These are phyloP conservation scores for Taphrina pruni DNA, from an alignment of 1,139 yeast genomes.

Conservation along the genomic window DNA sequence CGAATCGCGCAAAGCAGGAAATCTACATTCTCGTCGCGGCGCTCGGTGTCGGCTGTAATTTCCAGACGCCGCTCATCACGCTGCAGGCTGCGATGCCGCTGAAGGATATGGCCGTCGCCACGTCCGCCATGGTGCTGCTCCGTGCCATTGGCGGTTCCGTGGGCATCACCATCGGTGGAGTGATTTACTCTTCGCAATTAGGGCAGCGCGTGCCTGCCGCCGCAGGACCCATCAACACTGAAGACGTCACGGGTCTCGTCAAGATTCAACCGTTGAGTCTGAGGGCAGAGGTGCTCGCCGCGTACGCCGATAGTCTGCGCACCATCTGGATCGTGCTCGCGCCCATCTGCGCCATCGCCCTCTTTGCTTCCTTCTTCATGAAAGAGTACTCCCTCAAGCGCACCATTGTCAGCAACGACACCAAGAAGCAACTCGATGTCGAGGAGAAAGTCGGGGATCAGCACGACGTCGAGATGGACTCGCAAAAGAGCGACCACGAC, in stretches of 20 bases:
- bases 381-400: slow-evolving; percentile 32
- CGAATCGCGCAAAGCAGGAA: slow-evolving; percentile 55
- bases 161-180: slow-evolving; percentile 42
- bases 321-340: slow-evolving; percentile 39
- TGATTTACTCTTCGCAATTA: slow-evolving; percentile 25
- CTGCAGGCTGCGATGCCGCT: slow-evolving; percentile 65
- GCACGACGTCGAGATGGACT: slow-evolving; percentile 7
- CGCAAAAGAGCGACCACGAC: not conserved
- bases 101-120: slow-evolving; percentile 44
- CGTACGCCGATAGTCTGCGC: slow-evolving; percentile 18
- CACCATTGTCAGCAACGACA: slow-evolving; percentile 5
- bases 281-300: slow-evolving; percentile 26
- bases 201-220: slow-evolving; percentile 15
- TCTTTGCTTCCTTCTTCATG: slow-evolving; percentile 22
- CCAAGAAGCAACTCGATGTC: slow-evolving; percentile 10
- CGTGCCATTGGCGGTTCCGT: slow-evolving; percentile 41
- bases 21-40: slow-evolving; percentile 65
- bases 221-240: slow-evolving; percentile 11
- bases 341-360: slow-evolving; percentile 27
- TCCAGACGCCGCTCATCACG: slow-evolving; percentile 62
- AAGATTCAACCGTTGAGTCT: slow-evolving; percentile 17
- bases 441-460: slow-evolving; percentile 8
- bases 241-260: slow-evolving; percentile 24
- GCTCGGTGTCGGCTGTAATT: slow-evolving; percentile 60
- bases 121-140: slow-evolving; percentile 37